These are phyloP conservation scores for Cryptococcus sp. DNA, from an alignment of 1,284 basidiomycete species.

Conservation along the genomic window DNA sequence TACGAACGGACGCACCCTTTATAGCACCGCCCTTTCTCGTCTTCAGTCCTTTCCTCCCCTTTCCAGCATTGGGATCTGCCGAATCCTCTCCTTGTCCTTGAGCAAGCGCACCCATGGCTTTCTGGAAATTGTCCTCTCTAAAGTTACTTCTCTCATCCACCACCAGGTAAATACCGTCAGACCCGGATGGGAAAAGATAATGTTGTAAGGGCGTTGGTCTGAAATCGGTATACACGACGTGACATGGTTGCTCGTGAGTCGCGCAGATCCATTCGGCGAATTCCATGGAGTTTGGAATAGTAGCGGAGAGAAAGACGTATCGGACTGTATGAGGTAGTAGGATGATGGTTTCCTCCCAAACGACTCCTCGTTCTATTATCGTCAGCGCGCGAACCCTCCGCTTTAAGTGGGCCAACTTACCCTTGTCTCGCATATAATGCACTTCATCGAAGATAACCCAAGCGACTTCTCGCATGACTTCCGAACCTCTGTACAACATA, in stretches of 20 bases:
- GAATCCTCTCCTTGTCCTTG: conserved; percentile 86
- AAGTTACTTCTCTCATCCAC: conserved; percentile 98
- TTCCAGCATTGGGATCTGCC: conserved; percentile 73
- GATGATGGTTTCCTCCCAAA: conserved; percentile 82
- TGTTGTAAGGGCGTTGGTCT: conserved; percentile 97
- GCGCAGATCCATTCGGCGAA: conserved; percentile 99
- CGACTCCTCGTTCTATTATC: conserved; percentile 54
- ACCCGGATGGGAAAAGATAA: conserved; percentile 94
- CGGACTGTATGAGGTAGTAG: conserved; percentile 91
- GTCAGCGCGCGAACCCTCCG: neutral
- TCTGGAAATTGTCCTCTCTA: conserved; percentile 94
- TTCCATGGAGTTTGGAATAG: conserved; percentile 99
- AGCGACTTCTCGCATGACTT: conserved; percentile 98
- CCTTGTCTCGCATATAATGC: conserved; percentile 98
- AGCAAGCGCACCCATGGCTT: conserved; percentile 92
- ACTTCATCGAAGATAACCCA: conserved; percentile 99
- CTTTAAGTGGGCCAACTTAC: conserved; percentile 22
- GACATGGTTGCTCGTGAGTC: conserved; percentile 95
- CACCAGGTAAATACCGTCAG: conserved; percentile 94
- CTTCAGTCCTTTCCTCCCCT: conserved; percentile 76
- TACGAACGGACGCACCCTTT: conserved; percentile 62
- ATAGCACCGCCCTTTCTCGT: conserved; percentile 83
- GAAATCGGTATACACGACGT: conserved; percentile 99
- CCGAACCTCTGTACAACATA: conserved; percentile 97
- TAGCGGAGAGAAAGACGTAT: conserved; percentile 99